A percentile compares a stretch with the other conserved stretches of the same genome.
Evolutionary conservation across 2,329 filamentous ascomycete species (phyloP).

Genomic region (Gaeumannomyces sp.): DNA sequence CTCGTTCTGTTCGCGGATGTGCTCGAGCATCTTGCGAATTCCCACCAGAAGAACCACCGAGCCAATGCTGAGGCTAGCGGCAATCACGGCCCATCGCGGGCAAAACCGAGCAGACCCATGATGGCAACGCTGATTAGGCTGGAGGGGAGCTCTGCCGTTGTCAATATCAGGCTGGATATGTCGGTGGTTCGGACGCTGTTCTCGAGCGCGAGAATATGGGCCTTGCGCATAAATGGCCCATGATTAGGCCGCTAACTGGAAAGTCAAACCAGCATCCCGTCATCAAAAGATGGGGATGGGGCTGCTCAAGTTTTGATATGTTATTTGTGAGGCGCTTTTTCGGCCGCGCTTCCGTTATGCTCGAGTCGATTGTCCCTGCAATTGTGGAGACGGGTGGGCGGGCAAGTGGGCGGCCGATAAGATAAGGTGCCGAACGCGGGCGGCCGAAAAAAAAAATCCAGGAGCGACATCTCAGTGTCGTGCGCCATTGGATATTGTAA

Average conservation of each 20-base stretch:
- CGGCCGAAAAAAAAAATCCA: constrained; percentile 12
- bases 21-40: constrained; percentile 52
- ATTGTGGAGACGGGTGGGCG: not conserved
- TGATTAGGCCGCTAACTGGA: not conserved
- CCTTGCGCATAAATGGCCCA: not conserved
- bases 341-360: too few relatives aligned
- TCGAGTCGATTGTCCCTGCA: not conserved
- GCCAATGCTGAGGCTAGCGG: constrained; percentile 49
- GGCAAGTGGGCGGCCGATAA: not conserved
- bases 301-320: not conserved
- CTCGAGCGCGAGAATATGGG: not conserved
- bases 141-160: not conserved
- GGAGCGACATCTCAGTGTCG: too few relatives aligned
- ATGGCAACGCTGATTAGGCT: constrained; percentile 1
- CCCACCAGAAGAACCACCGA: constrained; percentile 51
- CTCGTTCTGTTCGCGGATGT: constrained; percentile 58
- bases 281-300: not conserved
- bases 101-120: constrained; percentile 36
- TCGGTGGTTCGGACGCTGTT: not conserved
- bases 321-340: not conserved
- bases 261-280: not conserved
- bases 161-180: not conserved
- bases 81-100: constrained; percentile 47
- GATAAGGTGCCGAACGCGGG: not conserved
- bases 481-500: not conserved